Evolutionary conservation across 2,329 filamentous ascomycete genomes (phyloP).

Genomic region (Trichoderma hamatum): DNA sequence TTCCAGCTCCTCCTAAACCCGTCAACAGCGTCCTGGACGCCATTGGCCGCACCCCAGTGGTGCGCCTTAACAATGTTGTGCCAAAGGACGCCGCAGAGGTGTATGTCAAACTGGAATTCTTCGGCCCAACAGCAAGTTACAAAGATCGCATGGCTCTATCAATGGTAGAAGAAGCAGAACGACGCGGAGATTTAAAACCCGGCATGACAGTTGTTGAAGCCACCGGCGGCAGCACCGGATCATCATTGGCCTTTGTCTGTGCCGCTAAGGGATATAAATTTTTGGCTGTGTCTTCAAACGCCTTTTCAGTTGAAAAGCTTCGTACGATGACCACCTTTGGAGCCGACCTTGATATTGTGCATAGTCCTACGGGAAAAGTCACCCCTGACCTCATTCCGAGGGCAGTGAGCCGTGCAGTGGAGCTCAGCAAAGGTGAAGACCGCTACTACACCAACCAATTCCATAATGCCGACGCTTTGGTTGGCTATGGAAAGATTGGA

Average conservation of each 20-base stretch:
- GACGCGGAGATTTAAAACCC: slow-evolving; percentile 6
- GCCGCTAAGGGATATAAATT: slow-evolving; percentile 3
- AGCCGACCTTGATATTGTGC: slow-evolving; percentile 25
- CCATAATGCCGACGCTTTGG: slow-evolving; percentile 25
- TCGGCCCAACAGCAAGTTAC: background rate
- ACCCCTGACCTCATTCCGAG: slow-evolving; percentile 25
- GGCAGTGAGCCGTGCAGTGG: background rate
- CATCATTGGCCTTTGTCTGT: background rate
- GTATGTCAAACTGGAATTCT: background rate
- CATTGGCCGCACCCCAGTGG: slow-evolving; percentile 2
- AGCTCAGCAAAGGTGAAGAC: slow-evolving; percentile 3
- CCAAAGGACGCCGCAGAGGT: slow-evolving; percentile 8
- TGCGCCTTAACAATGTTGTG: slow-evolving; percentile 3
- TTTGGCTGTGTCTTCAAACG: background rate
- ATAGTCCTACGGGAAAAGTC: slow-evolving; percentile 22
- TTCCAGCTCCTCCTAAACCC: background rate
- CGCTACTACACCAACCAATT: slow-evolving; percentile 26
- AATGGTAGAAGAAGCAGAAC: slow-evolving; percentile 10
- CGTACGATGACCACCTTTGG: slow-evolving; percentile 28
- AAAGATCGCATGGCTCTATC: slow-evolving; percentile 10
- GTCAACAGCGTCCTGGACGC: background rate
- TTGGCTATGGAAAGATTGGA: slow-evolving; percentile 26
- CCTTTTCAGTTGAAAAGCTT: slow-evolving; percentile 27
- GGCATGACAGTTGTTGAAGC: slow-evolving; percentile 15
- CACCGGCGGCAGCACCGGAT: slow-evolving; percentile 12